A percentile compares a stretch with the other conserved stretches of the same genome.
These are phyloP conservation scores for Mycena indigotica DNA, from an alignment of 768 basidiomycete species.

Conservation along the genomic window DNA sequence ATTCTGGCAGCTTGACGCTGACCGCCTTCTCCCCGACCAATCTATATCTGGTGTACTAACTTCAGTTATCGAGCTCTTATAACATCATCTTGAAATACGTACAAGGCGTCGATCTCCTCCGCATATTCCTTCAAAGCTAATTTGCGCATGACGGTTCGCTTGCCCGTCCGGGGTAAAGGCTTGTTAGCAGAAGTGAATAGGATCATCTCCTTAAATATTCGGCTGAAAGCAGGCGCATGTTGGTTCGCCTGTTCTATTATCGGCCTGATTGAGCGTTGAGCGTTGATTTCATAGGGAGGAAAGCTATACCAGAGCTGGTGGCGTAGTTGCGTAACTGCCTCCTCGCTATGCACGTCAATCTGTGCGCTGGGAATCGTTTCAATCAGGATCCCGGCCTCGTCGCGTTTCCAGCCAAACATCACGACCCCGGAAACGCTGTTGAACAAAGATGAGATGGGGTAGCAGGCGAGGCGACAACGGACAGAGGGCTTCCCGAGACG, in stretches of 20 bases:
- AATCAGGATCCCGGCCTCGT: constrained; percentile 35
- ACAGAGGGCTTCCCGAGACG: constrained; percentile 28
- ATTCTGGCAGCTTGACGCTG: not conserved
- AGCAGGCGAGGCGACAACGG: constrained; percentile 24
- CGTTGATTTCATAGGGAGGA: not conserved
- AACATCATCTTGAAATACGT: not conserved
- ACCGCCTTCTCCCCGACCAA: not conserved
- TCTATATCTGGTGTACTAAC: not conserved
- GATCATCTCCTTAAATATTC: constrained; percentile 46
- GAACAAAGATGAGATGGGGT: not conserved
- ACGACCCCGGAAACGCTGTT: constrained; percentile 26
- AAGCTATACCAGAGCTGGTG: constrained; percentile 32
- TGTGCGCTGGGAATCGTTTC: constrained; percentile 24
- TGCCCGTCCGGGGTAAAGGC: constrained; percentile 39
- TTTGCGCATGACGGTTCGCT: constrained; percentile 41
- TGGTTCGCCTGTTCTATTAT: constrained; percentile 37
- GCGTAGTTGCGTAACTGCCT: constrained; percentile 30
- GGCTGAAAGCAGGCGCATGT: constrained; percentile 33
- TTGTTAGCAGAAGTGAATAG: constrained; percentile 33
- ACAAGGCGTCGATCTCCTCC: constrained; percentile 39
- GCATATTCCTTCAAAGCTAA: constrained; percentile 36
- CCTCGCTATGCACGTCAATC: constrained; percentile 27
- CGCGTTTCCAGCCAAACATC: constrained; percentile 39
- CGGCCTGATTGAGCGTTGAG: constrained; percentile 17
- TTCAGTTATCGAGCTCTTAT: not conserved